Conservation (phyloP, 1,139 yeast species). For the Sugiyamaella japonica region DNA sequence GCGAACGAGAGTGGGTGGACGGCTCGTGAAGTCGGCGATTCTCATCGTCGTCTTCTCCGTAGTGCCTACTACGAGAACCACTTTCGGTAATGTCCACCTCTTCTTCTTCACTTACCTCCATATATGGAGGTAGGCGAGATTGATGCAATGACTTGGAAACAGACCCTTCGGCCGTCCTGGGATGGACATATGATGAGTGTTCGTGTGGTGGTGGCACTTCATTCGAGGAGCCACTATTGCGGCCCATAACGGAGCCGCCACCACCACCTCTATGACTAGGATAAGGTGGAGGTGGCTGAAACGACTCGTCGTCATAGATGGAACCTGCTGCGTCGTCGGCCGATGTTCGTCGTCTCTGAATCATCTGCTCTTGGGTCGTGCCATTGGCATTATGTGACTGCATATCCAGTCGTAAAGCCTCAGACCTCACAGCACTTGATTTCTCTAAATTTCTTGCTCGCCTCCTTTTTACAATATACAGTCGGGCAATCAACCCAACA, state of each 20-base stretch:
- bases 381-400: conserved; percentile 21
- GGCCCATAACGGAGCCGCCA: not conserved
- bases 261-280: conserved; percentile 22
- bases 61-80: not conserved
- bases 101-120: conserved; percentile 3
- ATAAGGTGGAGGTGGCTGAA: conserved; percentile 33
- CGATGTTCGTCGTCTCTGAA: conserved; percentile 9
- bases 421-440: conserved; percentile 28
- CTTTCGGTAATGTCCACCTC: not conserved
- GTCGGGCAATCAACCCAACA: conserved; percentile 29
- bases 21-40: not conserved
- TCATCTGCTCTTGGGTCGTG: conserved; percentile 14
- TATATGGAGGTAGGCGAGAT: conserved; percentile 6
- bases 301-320: conserved; percentile 16
- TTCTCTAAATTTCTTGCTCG: conserved; percentile 27
- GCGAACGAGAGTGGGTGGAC: not conserved
- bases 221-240: too few relatives aligned
- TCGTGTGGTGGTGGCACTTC: not conserved
- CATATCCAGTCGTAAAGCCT: conserved; percentile 34
- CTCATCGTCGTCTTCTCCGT: not conserved
- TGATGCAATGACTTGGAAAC: not conserved
- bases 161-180: conserved; percentile 1
- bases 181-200: not conserved
- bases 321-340: not conserved
- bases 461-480: conserved; percentile 29